Evolutionary conservation across 2,329 filamentous ascomycete species (phyloP).

Genomic region (Zymoseptoria passerinii): DNA sequence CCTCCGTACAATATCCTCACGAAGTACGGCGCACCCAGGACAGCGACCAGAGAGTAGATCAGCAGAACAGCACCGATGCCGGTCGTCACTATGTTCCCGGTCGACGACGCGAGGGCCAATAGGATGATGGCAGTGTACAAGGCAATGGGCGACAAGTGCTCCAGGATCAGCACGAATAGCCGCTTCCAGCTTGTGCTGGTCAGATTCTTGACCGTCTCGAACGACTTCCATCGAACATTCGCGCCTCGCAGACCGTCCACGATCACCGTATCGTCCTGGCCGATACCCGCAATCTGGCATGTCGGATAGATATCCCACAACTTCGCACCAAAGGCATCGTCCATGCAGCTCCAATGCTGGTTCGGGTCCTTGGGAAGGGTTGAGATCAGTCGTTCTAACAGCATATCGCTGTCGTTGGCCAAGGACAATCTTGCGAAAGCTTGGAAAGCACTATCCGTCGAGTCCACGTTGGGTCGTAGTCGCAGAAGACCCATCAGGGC

Average conservation of each 20-base stretch:
- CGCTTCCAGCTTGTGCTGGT: conserved; percentile 1
- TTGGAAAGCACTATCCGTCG: conserved; percentile 37
- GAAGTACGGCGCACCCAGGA: conserved; percentile 29
- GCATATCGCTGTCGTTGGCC: conserved; percentile 38
- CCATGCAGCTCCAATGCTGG: conserved; percentile 35
- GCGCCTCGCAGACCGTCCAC: conserved; percentile 37
- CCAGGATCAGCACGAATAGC: conserved; percentile 1
- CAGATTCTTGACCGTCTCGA: conserved; percentile 27
- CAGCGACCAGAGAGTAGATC: conserved; percentile 23
- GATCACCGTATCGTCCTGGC: conserved; percentile 37
- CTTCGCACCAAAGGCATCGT: conserved; percentile 35
- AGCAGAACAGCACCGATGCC: conserved; percentile 7
- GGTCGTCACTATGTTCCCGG: neutral
- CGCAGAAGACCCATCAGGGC: conserved; percentile 41
- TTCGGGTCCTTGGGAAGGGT: conserved; percentile 29
- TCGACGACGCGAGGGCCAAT: neutral
- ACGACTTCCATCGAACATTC: conserved; percentile 38
- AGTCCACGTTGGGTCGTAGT: conserved; percentile 33
- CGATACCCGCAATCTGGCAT: conserved; percentile 36
- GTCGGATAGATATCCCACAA: conserved; percentile 41
- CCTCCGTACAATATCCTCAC: conserved; percentile 33
- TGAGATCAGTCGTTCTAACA: conserved; percentile 41
- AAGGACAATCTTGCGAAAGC: conserved; percentile 42
- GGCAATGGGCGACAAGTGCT: conserved; percentile 8
- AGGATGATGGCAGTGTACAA: conserved; percentile 5